Base-by-base conservation (phyloP, 202 grass and related monocot species). In the Hordeum pubiflorum region DNA sequence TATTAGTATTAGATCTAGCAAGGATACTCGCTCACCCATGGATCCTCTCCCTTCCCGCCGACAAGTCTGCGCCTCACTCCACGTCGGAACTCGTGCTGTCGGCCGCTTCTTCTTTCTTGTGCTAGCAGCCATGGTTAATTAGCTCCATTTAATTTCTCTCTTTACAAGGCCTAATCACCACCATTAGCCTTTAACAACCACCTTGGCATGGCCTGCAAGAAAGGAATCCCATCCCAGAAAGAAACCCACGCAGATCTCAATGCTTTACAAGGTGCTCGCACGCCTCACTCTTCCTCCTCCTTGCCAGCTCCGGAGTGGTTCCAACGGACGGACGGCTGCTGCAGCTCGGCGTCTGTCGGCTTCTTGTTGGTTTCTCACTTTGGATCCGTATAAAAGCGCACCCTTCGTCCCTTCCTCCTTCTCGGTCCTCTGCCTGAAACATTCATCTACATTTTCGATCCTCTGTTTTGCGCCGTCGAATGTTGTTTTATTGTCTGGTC, bases 381-480 rank as follows among this genome's bases (percentile, higher is more conserved):
- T 39, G 27, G 79, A 89, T 86, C 87, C 74, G 78, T 39, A 82
- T 86, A 86, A 82, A 86, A 78, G n/a, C 66, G 12, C 39, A 1
- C 83, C 6, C 58, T 1, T 24, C 37, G 0, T 6, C 48, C 5
- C 22, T 78, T 46, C 57, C 12, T 21, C 38, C 38, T 40, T 3
- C 38, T 40, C 38, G 38, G 10, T 11, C 39, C 39, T 41, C 39
- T 41, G 10, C 3, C 39, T 41, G 39, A 40, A 41, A 4, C 40
- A 10, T 41, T 41, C 2, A 3, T 41, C 40, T 1, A 3, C 0
- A 41, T 41, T 41, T 12, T 31, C 29, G 2, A 13, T 36, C 20
- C 44, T 73, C 52, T 22, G 14, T 5, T n/a, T 63, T 10, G 38
- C 6, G 31, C n/a, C 10, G 26, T n/a, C 46, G 40, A 15, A 48